Base-by-base conservation (phyloP, 2,329 filamentous ascomycete genomes). In the Pseudogymnoascus sp. region DNA sequence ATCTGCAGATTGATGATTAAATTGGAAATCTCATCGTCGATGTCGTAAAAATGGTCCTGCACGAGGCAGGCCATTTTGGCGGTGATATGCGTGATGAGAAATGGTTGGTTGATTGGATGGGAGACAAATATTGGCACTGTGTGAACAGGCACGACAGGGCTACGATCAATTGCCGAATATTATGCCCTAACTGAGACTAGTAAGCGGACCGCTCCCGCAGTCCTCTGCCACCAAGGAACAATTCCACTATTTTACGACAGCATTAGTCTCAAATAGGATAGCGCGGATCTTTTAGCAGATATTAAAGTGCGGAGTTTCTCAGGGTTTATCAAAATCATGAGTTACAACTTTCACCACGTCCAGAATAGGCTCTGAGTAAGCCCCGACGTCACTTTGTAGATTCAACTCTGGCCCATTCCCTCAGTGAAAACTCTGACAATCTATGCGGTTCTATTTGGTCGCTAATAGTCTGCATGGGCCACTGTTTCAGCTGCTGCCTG, bases 1-100 rank as follows among this genome's bases (percentile, higher is more conserved):
- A 69, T 58, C 33, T 71, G 67, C 21, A 71, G 62, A n/a, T 68
- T 63, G 17, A 70, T 48, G 6, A 70, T 66, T 4, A 68, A 27
- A 1, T 62, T 62, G 5, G 62, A 64, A 4, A 66, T 66, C 7
- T 62, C 64, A 8, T 67, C 63, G 21, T 70, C 68, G 5, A 67
- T 60, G 36, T 59, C 35, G n/a, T 33, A n/a, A 12, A 3, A 2
- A 55, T 55, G n/a, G 1, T 10, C 44, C 2, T 7, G 2, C n/a
- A 9, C 9, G 9, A 10, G 44, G 15, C 6, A 10, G 31, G n/a
- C 44, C 44, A 55, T 55, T 2, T 55, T 31, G 44, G 10, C 25
- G 15, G n/a, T 3, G 44, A 33, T 31, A 4, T 17, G 44, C 44
- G n/a, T 15, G 27, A 55, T 48, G 42, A 29, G 21, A 29, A 29